Conservation (phyloP, 352 stramenopile species). For the Globisporangium spinosum region DNA sequence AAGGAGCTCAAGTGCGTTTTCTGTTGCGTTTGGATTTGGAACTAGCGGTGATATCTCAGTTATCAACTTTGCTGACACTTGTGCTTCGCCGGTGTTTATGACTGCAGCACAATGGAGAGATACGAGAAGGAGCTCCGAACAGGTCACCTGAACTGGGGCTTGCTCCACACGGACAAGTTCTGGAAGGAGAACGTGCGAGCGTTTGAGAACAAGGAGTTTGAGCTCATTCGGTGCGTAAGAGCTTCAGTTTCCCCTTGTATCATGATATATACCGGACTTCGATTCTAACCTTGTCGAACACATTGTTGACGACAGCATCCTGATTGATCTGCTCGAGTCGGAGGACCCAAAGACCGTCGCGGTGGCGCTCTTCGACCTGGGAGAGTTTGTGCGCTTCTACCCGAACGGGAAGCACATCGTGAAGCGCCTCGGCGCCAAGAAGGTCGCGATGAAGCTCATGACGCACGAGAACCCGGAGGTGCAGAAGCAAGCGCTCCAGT, state of each 20-base stretch:
- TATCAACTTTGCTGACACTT: not conserved
- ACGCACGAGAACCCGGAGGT: slow-evolving; percentile 95
- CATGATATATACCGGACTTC: not conserved
- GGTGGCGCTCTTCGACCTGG: slow-evolving; percentile 96
- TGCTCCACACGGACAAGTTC: slow-evolving; percentile 97
- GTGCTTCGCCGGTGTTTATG: not conserved
- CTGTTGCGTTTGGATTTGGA: not conserved
- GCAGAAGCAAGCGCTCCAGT: slow-evolving; percentile 97
- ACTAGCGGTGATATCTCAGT: not conserved
- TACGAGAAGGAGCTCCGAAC: slow-evolving; percentile 96
- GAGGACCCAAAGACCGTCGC: slow-evolving; percentile 92
- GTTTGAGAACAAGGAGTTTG: slow-evolving; percentile 96
- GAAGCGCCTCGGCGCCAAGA: slow-evolving; percentile 95
- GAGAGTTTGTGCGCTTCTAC: slow-evolving; percentile 97
- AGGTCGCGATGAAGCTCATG: slow-evolving; percentile 96
- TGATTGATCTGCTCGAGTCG: slow-evolving; percentile 92
- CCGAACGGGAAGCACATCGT: slow-evolving; percentile 94
- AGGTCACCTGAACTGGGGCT: slow-evolving; percentile 93
- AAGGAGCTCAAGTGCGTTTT: slow-evolving; percentile 82
- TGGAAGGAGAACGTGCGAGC: slow-evolving; percentile 98
- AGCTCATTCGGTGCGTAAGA: slow-evolving; percentile 69
- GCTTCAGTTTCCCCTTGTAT: not conserved
- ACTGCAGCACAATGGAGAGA: slow-evolving; percentile 91
- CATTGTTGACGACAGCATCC: slow-evolving; percentile 51
- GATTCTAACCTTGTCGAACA: slow-evolving; percentile 2